Conservation (phyloP, 1,284 basidiomycete species). For the Cryptococcus neoformans region DNA sequence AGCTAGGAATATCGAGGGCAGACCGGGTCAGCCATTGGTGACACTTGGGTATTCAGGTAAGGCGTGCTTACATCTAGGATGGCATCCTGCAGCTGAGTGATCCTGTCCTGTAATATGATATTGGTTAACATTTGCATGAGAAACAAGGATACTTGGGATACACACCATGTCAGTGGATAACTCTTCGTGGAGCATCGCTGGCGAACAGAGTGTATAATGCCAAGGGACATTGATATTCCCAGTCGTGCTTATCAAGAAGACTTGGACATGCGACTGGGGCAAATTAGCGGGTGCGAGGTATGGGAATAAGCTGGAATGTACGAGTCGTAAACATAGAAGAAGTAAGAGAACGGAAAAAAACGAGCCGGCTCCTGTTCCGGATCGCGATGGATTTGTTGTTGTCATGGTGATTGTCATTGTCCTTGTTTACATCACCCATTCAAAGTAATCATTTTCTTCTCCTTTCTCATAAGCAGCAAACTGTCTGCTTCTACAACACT, state of each 20-base stretch:
- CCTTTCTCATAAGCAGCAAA: no score
- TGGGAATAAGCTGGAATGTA: not conserved
- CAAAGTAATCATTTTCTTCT: no score
- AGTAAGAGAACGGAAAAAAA: not conserved
- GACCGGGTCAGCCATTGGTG: not conserved
- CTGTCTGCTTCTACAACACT: no score
- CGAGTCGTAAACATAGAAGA: not conserved
- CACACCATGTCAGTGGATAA: constrained; percentile 49
- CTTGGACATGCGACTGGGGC: not conserved
- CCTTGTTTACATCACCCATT: no score
- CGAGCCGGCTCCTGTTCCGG: not conserved
- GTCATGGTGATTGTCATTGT: no score
- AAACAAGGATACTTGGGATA: not conserved
- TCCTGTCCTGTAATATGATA: constrained; percentile 38
- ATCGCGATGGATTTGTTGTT: no score
- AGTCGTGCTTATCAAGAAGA: not conserved
- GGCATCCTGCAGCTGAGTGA: constrained; percentile 51
- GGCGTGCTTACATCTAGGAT: constrained; percentile 43
- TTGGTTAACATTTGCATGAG: not conserved
- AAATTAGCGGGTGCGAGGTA: not conserved
- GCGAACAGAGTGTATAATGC: constrained; percentile 3
- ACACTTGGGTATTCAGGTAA: not conserved
- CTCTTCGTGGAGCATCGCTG: constrained; percentile 48
- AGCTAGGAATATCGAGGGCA: constrained; percentile 25
- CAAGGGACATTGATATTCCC: constrained; percentile 6